Evolutionary conservation across 2,329 filamentous ascomycete species (phyloP).

Genomic region (Penicillium sp.): DNA sequence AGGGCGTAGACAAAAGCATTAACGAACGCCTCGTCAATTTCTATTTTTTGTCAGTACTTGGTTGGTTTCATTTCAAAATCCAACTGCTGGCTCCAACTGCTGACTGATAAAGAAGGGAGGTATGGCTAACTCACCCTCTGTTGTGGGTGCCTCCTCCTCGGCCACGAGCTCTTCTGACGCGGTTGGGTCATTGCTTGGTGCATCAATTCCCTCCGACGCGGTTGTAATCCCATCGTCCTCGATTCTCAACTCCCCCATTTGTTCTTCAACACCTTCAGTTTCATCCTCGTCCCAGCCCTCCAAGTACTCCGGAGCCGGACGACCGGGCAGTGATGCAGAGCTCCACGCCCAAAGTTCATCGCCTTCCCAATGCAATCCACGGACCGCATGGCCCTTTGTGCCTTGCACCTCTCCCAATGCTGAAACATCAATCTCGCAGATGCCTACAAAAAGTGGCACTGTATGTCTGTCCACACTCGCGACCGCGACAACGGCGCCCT

Average conservation of each 20-base stretch:
- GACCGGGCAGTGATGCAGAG: slow-evolving; percentile 53
- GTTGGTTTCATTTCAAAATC: neutral
- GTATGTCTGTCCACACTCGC: slow-evolving; percentile 59
- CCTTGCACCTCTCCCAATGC: slow-evolving; percentile 57
- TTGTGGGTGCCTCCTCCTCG: slow-evolving; percentile 54
- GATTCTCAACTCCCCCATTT: slow-evolving; percentile 42
- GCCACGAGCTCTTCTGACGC: slow-evolving; percentile 37
- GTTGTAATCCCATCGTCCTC: slow-evolving; percentile 29
- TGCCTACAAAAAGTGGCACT: slow-evolving; percentile 63
- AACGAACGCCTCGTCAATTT: slow-evolving; percentile 65
- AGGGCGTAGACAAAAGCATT: slow-evolving; percentile 65
- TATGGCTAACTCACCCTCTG: slow-evolving; percentile 50
- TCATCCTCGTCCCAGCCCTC: slow-evolving; percentile 51
- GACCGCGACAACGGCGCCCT: slow-evolving; percentile 63
- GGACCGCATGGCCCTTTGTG: slow-evolving; percentile 63
- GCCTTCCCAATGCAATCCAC: slow-evolving; percentile 65
- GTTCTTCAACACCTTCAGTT: slow-evolving; percentile 39
- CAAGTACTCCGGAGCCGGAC: slow-evolving; percentile 53
- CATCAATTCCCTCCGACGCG: slow-evolving; percentile 10
- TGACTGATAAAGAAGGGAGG: neutral
- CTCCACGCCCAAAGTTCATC: slow-evolving; percentile 70
- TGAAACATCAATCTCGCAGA: slow-evolving; percentile 64
- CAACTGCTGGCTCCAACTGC: neutral
- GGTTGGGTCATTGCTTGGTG: slow-evolving; percentile 30
- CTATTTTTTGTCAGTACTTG: slow-evolving; percentile 41